Evolutionary conservation across 768 basidiomycete species (phyloP), one percentile per base, ranked within the genome.

Genomic region (Trametes meyenii): DNA sequence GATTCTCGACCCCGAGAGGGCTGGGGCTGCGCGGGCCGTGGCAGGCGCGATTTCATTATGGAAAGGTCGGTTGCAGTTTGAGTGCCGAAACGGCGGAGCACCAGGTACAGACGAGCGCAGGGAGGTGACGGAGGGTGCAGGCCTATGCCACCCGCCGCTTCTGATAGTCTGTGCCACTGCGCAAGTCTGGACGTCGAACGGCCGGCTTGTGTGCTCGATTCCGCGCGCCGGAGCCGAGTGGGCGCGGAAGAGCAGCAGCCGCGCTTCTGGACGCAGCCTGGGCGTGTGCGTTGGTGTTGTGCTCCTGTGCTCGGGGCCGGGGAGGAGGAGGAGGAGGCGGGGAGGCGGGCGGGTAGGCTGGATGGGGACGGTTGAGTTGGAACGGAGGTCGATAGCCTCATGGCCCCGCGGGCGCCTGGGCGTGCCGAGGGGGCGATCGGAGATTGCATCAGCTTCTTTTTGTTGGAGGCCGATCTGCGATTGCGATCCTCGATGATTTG

Each of bases 301-400:
- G 29, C 29, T 33, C 29, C 49, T 42, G 17, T 51, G 39, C 39
- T 58, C 57, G 49, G 56, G 42, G 49, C 56, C 56, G 56, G 23
- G 36, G 12, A 1, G 55, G n/a, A 40, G 35, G 55, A 23, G 24
- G n/a, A n/a, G n/a, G n/a, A n/a, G n/a, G 35, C 19, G 29, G 55
- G 38, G 24, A 8, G 29, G 49, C 7, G 49, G 17, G 49, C 57
- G 49, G 57, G 21, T 43, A 17, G 11, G 49, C 60, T 56, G 43
- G 53, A 52, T 24, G 21, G 43, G 48, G 36, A 39, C 29, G 36
- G 55, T 51, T 63, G 62, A 58, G 57, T 63, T 45, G 51, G 46
- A 63, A 55, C 26, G 57, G 53, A 58, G 57, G 62, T 60, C 38
- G 58, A 59, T 64, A 64, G 58, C 62, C 62, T 64, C 62, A 60